Evolutionary conservation across 1,139 yeast species (phyloP), one percentile per base, ranked within the genome.

Genomic region (Kodamaea arcana): DNA sequence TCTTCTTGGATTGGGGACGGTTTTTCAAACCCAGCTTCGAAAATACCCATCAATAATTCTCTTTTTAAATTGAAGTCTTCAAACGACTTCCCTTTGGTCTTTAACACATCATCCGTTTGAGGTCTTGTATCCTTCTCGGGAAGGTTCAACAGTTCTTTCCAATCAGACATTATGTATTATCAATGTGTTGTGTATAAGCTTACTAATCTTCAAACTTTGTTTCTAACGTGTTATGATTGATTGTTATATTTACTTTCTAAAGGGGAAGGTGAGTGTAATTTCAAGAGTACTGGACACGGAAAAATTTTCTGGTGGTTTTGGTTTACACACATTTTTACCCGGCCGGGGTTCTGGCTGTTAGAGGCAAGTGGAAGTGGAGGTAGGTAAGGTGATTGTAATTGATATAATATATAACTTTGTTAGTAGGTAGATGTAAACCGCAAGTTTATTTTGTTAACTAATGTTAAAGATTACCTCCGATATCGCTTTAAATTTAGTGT

Each of bases 1-100:
- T 90, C 98, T 67, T 92, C 97, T 65, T 92, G 99, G 54, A 92
- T 88, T 15, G 99, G 98, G 15, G 97, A 87, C 8, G 99, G 98
- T 56, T 85, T 87, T 60, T 92, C 99, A 55, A 92, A 92, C 30
- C 99, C 98, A 2, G 98, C 97, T 62, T 94, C 99, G 56, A 90
- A 92, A 49, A 92, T 92, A 24, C 98, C 98, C 98, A 92, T 94
- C 56, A 94, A 70, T 43, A 92, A 74, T 56, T 92, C 96, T 62
- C 98, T 78, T 58, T 87, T 88, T 52, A 92, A 77, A 51, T 81
- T 82, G 62, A 88, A 87, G 53, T 90, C 95, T 63, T 94, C 98
- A 58, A 94, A 92, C 12, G 87, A 73, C 51, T 81, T 83, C 36
- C 97, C 97, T 54, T 86, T 85, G 29, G 96, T 88, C 50, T 79